Percentiles rank a stretch among this genome's conserved stretches.
These are phyloP conservation scores for Debaryomyces sp. DNA, from an alignment of 1,139 yeast genomes.

Conservation along the genomic window DNA sequence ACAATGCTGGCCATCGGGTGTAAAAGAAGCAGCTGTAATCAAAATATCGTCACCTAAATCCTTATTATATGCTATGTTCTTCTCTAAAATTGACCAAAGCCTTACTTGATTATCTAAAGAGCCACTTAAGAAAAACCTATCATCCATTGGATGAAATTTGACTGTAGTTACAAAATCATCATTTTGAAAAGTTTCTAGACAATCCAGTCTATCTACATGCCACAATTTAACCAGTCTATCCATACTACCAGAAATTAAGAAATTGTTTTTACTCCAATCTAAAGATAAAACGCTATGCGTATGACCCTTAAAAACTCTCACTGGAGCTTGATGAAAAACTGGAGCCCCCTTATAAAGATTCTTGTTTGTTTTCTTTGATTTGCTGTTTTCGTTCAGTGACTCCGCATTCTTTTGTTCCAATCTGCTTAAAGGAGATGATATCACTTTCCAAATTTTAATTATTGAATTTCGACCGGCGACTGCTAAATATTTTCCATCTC, in stretches of 20 bases:
- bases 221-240: constrained; percentile 82
- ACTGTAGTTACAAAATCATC: constrained; percentile 84
- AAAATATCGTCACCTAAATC: constrained; percentile 57
- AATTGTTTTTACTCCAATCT: constrained; percentile 90
- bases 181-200: constrained; percentile 69
- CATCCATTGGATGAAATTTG: constrained; percentile 84
- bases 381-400: constrained; percentile 4
- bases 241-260: constrained; percentile 79
- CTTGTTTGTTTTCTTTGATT: constrained; percentile 15
- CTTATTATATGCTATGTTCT: constrained; percentile 33
- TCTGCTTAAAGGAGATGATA: constrained; percentile 67
- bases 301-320: constrained; percentile 67
- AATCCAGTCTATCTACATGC: constrained; percentile 72
- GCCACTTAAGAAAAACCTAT: constrained; percentile 83
- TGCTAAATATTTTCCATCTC: constrained; percentile 81
- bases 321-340: constrained; percentile 74
- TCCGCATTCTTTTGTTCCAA: constrained; percentile 38
- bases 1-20: constrained; percentile 68
- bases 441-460: constrained; percentile 78
- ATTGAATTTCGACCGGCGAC: constrained; percentile 77
- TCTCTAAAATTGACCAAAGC: constrained; percentile 82
- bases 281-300: constrained; percentile 67
- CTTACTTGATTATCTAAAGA: constrained; percentile 79
- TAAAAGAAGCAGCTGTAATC: constrained; percentile 69
- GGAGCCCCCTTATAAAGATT: constrained; percentile 59